Percentiles rank a stretch among this genome's conserved stretches.
phyloP scores from a whole-genome alignment of 2,329 filamentous ascomycete species.

The Talaromyces rugulosus region DNA sequence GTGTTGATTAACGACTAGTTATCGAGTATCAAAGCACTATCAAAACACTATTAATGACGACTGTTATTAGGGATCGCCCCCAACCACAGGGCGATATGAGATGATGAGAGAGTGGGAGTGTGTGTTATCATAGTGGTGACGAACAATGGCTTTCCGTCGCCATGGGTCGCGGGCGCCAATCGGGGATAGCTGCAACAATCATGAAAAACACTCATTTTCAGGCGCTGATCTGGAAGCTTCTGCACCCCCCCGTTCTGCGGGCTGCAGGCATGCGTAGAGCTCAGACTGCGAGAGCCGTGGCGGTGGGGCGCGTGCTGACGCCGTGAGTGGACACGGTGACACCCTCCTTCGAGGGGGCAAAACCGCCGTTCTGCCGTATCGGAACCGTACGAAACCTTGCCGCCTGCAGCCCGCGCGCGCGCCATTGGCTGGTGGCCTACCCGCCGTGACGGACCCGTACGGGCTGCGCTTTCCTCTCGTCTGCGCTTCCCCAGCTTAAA shows the following conservation, averaged over 20 bases:
- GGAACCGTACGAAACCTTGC: slow-evolving; percentile 16
- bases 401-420: slow-evolving; percentile 5
- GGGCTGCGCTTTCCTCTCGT: slow-evolving; percentile 16
- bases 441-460: slow-evolving; percentile 8
- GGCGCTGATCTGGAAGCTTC: not conserved
- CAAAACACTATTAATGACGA: not conserved
- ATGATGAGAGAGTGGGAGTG: too few species aligned
- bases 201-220: not conserved
- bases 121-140: too few species aligned
- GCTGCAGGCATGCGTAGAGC: not conserved
- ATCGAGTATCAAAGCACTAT: not conserved
- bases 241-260: not conserved
- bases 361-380: slow-evolving; percentile 6
- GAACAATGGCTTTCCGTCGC: not conserved
- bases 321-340: not conserved
- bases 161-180: not conserved
- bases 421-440: slow-evolving; percentile 14
- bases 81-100: not conserved
- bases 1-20: not conserved
- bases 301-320: not conserved
- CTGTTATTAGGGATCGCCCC: not conserved
- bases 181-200: not conserved
- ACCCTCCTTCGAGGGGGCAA: slow-evolving; percentile 2
- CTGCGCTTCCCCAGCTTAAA: slow-evolving; percentile 9
- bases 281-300: not conserved